Conservation (phyloP, 495 filamentous ascomycete genomes). For the Penicillium malachiteum region DNA sequence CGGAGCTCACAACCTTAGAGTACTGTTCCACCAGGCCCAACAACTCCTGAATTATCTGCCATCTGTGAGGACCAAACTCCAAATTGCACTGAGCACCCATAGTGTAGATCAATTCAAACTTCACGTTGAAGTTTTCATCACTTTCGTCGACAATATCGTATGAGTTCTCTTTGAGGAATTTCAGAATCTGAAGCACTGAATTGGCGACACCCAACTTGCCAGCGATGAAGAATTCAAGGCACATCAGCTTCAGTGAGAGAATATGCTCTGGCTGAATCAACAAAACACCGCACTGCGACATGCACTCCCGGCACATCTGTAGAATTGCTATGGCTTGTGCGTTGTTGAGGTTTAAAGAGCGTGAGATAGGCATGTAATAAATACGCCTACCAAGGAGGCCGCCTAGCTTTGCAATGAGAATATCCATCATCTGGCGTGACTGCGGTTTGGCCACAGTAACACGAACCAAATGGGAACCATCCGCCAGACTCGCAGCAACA, state of each 20-base stretch:
- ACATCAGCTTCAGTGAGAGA: constrained; percentile 67
- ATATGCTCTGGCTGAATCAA: constrained; percentile 52
- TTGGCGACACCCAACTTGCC: constrained; percentile 23
- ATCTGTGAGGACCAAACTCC: constrained; percentile 59
- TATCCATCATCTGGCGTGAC: constrained; percentile 61
- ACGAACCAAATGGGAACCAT: no score
- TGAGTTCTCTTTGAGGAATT: constrained; percentile 38
- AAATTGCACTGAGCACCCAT: constrained; percentile 56
- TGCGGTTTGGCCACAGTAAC: constrained; percentile 51
- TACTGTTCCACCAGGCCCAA: constrained; percentile 42
- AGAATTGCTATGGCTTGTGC: constrained; percentile 12
- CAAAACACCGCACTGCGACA: no score
- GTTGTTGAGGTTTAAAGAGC: constrained; percentile 42
- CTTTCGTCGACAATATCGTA: constrained; percentile 66
- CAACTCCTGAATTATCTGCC: constrained; percentile 57
- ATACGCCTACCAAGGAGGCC: constrained; percentile 57
- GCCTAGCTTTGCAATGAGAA: constrained; percentile 58
- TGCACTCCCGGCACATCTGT: constrained; percentile 9
- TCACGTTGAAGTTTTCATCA: constrained; percentile 62
- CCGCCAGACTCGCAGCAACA: no score
- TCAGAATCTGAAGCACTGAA: constrained; percentile 39
- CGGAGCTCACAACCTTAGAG: constrained; percentile 14
- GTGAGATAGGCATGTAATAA: constrained; percentile 63
- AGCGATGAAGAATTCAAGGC: constrained; percentile 48
- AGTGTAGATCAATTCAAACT: constrained; percentile 66